Evolutionary conservation across 305 asterid species (phyloP).

Genomic region (Caryopteris hybrid): DNA sequence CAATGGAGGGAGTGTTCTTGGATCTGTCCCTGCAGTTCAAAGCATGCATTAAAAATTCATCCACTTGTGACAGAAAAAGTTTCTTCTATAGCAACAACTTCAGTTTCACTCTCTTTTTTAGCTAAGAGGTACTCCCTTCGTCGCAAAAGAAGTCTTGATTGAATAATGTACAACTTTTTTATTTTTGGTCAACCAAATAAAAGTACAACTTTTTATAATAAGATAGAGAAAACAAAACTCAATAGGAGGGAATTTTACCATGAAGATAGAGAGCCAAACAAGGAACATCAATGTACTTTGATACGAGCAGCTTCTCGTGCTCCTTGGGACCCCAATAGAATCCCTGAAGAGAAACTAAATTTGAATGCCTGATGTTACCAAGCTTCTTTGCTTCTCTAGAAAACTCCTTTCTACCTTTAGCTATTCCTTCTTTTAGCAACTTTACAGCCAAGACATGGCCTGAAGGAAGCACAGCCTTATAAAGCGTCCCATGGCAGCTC

Average conservation of each 20-base stretch:
- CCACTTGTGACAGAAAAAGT: too few species aligned
- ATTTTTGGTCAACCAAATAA: too few species aligned
- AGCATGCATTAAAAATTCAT: neutral
- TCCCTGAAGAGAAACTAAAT: conserved; percentile 69
- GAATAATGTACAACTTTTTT: too few species aligned
- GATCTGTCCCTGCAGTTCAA: conserved; percentile 45
- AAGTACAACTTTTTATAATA: too few species aligned
- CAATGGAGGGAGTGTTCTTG: conserved; percentile 46
- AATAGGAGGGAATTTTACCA: conserved; percentile 29
- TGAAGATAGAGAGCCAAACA: conserved; percentile 73
- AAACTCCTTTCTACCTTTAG: conserved; percentile 71
- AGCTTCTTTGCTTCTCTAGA: conserved; percentile 80
- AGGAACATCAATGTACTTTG: conserved; percentile 56
- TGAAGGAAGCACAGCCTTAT: conserved; percentile 62
- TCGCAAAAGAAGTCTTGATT: too few species aligned
- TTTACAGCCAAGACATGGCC: conserved; percentile 67
- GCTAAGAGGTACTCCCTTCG: too few species aligned
- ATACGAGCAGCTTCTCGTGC: conserved; percentile 75
- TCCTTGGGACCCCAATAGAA: conserved; percentile 92
- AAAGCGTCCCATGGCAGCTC: conserved; percentile 88
- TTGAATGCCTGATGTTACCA: conserved; percentile 67
- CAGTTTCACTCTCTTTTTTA: neutral
- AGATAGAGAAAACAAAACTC: too few species aligned
- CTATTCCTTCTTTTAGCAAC: conserved; percentile 77
- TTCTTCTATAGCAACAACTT: neutral